A percentile compares a stretch with the other conserved stretches of the same genome.
Conservation (phyloP, 441 rosid genomes). For the Omphalea diandra region DNA sequence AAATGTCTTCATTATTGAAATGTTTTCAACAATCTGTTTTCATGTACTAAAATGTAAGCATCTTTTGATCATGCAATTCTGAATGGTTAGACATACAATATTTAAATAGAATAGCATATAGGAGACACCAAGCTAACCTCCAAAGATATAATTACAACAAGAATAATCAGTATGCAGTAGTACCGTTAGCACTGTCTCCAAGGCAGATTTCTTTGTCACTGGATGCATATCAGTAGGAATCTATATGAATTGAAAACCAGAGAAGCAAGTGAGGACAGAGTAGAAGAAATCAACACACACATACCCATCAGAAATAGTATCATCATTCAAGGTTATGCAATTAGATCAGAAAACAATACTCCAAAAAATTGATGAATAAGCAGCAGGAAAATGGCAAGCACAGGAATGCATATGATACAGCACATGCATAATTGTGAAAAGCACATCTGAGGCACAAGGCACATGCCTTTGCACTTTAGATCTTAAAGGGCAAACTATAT, state of each 20-base stretch:
- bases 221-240: slow-evolving; percentile 96
- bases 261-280: slow-evolving; percentile 14
- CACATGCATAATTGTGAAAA: not conserved
- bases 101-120: not conserved
- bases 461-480: no score
- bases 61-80: not conserved
- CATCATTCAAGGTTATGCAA: not conserved
- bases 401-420: not conserved
- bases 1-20: not conserved
- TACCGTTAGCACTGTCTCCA: slow-evolving; percentile 99
- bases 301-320: slow-evolving; percentile 1
- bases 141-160: slow-evolving; percentile 8
- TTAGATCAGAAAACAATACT: not conserved
- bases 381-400: not conserved
- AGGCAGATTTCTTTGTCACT: slow-evolving; percentile 82
- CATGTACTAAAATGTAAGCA: not conserved
- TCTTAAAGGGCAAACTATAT: no score
- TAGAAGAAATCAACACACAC: slow-evolving; percentile 4
- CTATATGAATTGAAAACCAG: slow-evolving; percentile 43
- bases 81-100: not conserved
- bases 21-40: not conserved
- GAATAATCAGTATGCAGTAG: slow-evolving; percentile 21
- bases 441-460: no score
- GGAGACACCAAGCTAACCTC: slow-evolving; percentile 13
- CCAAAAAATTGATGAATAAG: not conserved